Evolutionary conservation across 1,284 basidiomycete genomes (phyloP).

Genomic region (Pyrrhoderma noxium): DNA sequence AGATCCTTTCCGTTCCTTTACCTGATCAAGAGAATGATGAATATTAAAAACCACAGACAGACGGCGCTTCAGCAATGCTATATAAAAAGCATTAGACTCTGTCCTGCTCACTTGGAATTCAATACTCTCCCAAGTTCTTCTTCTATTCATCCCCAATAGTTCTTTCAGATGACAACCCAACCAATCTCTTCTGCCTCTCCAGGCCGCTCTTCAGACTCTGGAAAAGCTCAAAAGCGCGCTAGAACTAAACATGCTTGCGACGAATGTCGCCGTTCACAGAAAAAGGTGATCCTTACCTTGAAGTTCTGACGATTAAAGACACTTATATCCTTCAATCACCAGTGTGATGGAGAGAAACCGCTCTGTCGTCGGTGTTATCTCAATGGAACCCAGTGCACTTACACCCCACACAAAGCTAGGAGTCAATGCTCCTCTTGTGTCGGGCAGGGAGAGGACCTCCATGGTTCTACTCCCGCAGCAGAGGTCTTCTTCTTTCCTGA

Average conservation of each 20-base stretch:
- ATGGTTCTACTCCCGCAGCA: slow-evolving; percentile 4
- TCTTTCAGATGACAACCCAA: slow-evolving; percentile 10
- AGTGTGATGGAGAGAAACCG: slow-evolving; percentile 18
- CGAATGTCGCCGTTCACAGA: slow-evolving; percentile 18
- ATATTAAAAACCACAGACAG: slow-evolving; percentile 1
- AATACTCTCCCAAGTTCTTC: background rate
- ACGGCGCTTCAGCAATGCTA: slow-evolving; percentile 8
- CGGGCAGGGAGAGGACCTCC: slow-evolving; percentile 10
- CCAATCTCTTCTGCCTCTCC: slow-evolving; percentile 1
- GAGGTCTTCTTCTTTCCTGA: slow-evolving; percentile 16
- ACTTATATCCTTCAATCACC: background rate
- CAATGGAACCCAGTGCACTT: slow-evolving; percentile 18
- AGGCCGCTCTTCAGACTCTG: slow-evolving; percentile 8
- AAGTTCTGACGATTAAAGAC: background rate
- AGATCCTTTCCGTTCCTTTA: slow-evolving; percentile 1
- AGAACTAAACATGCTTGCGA: slow-evolving; percentile 19
- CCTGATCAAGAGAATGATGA: slow-evolving; percentile 6
- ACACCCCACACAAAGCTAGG: slow-evolving; percentile 18
- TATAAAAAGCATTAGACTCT: background rate
- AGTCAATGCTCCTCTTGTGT: slow-evolving; percentile 12
- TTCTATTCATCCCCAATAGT: background rate
- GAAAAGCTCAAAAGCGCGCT: slow-evolving; percentile 12
- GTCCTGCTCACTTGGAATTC: background rate
- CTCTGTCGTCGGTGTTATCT: slow-evolving; percentile 15
- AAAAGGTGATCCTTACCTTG: slow-evolving; percentile 9